phyloP scores from a whole-genome alignment of 2,329 filamentous ascomycete species.

The Paecilomyces sp. region DNA sequence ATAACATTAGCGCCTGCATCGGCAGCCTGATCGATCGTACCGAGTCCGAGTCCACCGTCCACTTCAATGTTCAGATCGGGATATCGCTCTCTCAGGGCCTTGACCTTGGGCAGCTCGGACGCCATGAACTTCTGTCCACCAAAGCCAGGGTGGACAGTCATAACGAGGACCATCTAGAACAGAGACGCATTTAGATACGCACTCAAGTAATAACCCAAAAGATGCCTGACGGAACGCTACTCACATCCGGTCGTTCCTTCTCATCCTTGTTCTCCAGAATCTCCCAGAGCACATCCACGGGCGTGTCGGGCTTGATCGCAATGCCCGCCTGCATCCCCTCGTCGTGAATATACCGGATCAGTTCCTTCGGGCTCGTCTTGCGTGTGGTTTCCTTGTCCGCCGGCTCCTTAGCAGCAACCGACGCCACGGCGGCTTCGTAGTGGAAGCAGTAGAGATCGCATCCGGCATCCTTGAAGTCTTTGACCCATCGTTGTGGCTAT shows the following conservation, averaged over 20 bases:
- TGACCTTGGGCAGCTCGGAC: slow-evolving; percentile 87
- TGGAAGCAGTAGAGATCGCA: slow-evolving; percentile 99
- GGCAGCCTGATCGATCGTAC: slow-evolving; percentile 87
- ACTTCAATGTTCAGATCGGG: slow-evolving; percentile 95
- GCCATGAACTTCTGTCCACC: slow-evolving; percentile 99
- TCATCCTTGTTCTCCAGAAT: slow-evolving; percentile 67
- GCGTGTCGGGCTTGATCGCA: slow-evolving; percentile 88
- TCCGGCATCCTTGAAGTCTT: slow-evolving; percentile 85
- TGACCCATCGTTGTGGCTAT: slow-evolving; percentile 96
- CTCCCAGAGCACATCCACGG: slow-evolving; percentile 86
- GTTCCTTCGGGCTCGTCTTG: slow-evolving; percentile 73
- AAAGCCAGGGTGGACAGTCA: slow-evolving; percentile 97
- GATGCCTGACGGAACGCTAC: slow-evolving; percentile 26
- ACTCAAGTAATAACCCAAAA: not conserved
- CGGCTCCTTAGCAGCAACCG: slow-evolving; percentile 75
- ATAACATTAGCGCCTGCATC: slow-evolving; percentile 97
- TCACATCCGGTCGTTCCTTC: slow-evolving; percentile 79
- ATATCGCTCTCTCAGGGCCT: slow-evolving; percentile 73
- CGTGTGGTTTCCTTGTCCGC: slow-evolving; percentile 56
- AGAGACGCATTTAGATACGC: not conserved
- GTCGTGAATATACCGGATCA: slow-evolving; percentile 87
- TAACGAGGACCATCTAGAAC: slow-evolving; percentile 86
- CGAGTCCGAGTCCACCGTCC: slow-evolving; percentile 80
- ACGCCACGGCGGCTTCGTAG: slow-evolving; percentile 86
- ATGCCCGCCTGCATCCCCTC: slow-evolving; percentile 85